Percentiles rank a stretch among this genome's conserved stretches.
Conservation (phyloP, 768 basidiomycete genomes). For the Rhizopogon vinicolor region DNA sequence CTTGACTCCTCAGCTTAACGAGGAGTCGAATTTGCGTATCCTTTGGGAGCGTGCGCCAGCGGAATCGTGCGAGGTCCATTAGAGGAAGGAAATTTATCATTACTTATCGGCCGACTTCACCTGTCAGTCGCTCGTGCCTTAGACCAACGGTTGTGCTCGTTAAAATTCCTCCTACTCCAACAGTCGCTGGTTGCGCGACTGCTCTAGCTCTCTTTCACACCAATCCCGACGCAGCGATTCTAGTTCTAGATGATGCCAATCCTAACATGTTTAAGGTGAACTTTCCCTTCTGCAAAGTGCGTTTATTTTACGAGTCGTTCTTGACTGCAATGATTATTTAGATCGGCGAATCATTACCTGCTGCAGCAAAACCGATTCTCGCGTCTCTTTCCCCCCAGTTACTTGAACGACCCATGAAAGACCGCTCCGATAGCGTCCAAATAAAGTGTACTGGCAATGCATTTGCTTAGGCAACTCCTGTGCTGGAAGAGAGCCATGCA, state of each 20-base stretch:
- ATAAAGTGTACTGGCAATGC: conserved; percentile 28
- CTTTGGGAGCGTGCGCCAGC: too few relatives aligned
- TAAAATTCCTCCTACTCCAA: too few relatives aligned
- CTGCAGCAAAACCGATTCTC: conserved; percentile 18
- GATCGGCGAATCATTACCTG: conserved; percentile 35
- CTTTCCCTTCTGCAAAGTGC: background rate
- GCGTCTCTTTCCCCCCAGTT: conserved; percentile 5
- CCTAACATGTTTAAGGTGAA: conserved; percentile 25
- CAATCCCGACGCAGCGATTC: conserved; percentile 15
- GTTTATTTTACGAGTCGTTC: background rate
- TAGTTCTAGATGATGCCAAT: conserved; percentile 30
- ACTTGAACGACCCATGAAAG: conserved; percentile 9
- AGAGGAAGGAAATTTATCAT: too few relatives aligned
- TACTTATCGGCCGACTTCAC: too few relatives aligned
- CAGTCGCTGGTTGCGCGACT: conserved; percentile 23
- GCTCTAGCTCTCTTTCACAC: conserved; percentile 14
- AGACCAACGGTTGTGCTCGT: too few relatives aligned
- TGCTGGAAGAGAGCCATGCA: conserved; percentile 24
- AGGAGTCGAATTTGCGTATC: too few relatives aligned
- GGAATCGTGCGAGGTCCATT: too few relatives aligned
- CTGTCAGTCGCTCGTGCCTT: too few relatives aligned
- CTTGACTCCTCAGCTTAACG: too few relatives aligned
- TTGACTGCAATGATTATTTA: conserved; percentile 2
- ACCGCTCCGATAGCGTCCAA: conserved; percentile 8
- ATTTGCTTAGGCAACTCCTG: conserved; percentile 24